Conservation (phyloP, 768 basidiomycete genomes). For the Royoungia palumana region DNA sequence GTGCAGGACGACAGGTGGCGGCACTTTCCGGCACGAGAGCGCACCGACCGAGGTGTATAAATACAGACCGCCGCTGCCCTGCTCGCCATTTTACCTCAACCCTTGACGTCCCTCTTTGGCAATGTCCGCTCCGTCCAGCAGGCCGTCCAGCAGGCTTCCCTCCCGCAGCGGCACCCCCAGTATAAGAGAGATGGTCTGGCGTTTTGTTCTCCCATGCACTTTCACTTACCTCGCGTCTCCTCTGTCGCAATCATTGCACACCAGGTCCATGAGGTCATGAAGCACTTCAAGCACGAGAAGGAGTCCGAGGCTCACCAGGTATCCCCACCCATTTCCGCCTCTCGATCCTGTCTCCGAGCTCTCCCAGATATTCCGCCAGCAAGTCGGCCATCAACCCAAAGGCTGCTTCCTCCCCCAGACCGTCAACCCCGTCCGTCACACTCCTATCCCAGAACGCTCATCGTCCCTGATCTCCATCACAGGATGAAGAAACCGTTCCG, state of each 20-base stretch:
- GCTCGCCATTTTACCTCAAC: constrained; percentile 19
- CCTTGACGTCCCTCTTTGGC: constrained; percentile 2
- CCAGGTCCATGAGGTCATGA: constrained; percentile 69
- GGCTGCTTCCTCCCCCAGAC: constrained; percentile 59
- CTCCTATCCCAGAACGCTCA: not conserved
- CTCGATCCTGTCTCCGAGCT: constrained; percentile 2
- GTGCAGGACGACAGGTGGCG: not conserved
- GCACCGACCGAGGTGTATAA: constrained; percentile 15
- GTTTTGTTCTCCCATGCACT: constrained; percentile 15
- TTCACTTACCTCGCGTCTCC: constrained; percentile 27
- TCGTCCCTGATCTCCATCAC: constrained; percentile 6
- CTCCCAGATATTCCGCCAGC: constrained; percentile 68
- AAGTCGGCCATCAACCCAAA: constrained; percentile 66
- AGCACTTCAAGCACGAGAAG: constrained; percentile 67
- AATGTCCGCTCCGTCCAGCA: constrained; percentile 28
- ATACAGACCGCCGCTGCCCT: constrained; percentile 8
- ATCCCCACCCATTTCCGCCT: not conserved
- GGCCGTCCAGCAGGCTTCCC: constrained; percentile 26
- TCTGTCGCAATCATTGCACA: constrained; percentile 35
- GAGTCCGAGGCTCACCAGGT: constrained; percentile 90
- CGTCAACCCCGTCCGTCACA: constrained; percentile 54
- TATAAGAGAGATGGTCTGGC: constrained; percentile 43
- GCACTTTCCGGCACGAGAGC: constrained; percentile 6
- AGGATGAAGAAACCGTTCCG: constrained; percentile 89
- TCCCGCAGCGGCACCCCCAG: constrained; percentile 40